These are phyloP conservation scores for Colletotrichum paranaense DNA, from an alignment of 2,329 filamentous ascomycete genomes.

Conservation along the genomic window DNA sequence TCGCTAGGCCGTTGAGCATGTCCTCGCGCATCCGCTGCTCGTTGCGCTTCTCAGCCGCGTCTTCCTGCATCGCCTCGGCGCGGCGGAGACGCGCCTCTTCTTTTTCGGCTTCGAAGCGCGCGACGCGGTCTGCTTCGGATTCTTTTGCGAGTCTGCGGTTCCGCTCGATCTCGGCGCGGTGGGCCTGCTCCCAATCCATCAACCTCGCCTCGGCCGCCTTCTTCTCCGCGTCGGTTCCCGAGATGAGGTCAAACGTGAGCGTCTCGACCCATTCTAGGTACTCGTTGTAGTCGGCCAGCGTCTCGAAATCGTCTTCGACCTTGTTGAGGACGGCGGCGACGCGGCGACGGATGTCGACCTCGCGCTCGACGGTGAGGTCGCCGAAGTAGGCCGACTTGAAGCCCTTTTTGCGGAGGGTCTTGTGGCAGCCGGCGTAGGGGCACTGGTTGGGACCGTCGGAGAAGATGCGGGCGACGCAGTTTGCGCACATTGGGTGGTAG, in stretches of 20 bases:
- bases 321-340: constrained; percentile 89
- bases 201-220: constrained; percentile 57
- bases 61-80: constrained; percentile 72
- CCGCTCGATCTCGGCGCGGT: constrained; percentile 75
- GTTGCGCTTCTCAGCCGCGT: constrained; percentile 76
- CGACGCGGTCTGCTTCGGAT: constrained; percentile 63
- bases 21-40: constrained; percentile 73
- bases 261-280: constrained; percentile 94
- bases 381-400: constrained; percentile 93
- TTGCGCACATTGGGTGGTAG: constrained; percentile 99
- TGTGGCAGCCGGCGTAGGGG: constrained; percentile 87
- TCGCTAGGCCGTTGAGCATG: constrained; percentile 76
- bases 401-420: constrained; percentile 84
- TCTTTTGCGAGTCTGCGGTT: constrained; percentile 67
- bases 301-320: constrained; percentile 90
- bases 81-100: constrained; percentile 74
- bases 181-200: constrained; percentile 75
- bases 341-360: constrained; percentile 89
- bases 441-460: constrained; percentile 91
- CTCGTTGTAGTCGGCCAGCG: constrained; percentile 86
- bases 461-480: constrained; percentile 95
- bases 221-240: constrained; percentile 74
- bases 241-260: constrained; percentile 88
- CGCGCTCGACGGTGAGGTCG: constrained; percentile 87
- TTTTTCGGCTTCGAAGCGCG: constrained; percentile 71